Evolutionary conservation across 2,329 filamentous ascomycete species (phyloP), one percentile per base, ranked within the genome.

Genomic region (Fusarium tupiense): DNA sequence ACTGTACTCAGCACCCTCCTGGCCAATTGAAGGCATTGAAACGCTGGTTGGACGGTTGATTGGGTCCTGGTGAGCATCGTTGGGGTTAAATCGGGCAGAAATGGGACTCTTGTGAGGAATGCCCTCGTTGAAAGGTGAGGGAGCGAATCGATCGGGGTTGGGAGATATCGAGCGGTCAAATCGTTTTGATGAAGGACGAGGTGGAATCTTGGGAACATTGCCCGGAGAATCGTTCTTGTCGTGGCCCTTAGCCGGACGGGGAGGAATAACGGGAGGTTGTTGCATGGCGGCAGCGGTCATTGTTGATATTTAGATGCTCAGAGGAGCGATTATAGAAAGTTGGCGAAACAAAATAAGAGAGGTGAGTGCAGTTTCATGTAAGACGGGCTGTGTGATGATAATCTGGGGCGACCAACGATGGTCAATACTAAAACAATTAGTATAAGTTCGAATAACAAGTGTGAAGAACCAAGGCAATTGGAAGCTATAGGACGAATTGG

Each of bases 1-100:
- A 60, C 90, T 94, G 84, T 98, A 98, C 84, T 98, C 96, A 76
- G 88, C 91, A 72, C 96, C 96, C 84, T 98, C 96, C 81, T 98
- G 92, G 66, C 96, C 96, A 63, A 98, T 88, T 2, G 93, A 93
- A 22, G 96, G 96, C 80, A 98, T 89, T 40, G 90, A 89, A 64
- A 98, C 94, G 80, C 94, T 97, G 56, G 91, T 89, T 41, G 93
- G 90, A 58, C 94, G 92, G 47, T 88, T 84, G 72, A 88, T 81
- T 44, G 84, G 82, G 49, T 88, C 85, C 58, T 79, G 78, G 38
- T 80, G 77, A 70, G 65, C 67, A 73, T 85, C 80, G 72, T 79
- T 83, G 72, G 76, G 83, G 78, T 81, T 80, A 57, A 81, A 78
- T 47, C 76, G 77, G 60, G 77, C 80, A 67, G 81, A 76, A 72